Evolutionary conservation across 2,329 filamentous ascomycete genomes (phyloP).

Genomic region (Fusarium domesticum): DNA sequence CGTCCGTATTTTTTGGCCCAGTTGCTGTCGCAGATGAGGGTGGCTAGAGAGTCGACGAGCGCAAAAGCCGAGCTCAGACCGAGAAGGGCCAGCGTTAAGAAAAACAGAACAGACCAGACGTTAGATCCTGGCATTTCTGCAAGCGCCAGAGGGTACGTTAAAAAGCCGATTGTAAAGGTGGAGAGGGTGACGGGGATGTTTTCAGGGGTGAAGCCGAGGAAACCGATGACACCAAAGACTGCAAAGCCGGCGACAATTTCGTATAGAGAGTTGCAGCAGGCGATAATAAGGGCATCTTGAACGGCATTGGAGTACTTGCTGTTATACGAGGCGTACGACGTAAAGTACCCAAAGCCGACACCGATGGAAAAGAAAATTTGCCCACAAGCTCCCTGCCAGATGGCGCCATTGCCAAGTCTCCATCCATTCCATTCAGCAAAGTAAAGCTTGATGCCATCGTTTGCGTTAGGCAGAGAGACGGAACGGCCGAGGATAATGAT

Average conservation of each 20-base stretch:
- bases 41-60: conserved; percentile 35
- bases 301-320: conserved; percentile 49
- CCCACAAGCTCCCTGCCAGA: conserved; percentile 52
- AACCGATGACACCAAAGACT: conserved; percentile 52
- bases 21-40: conserved; percentile 43
- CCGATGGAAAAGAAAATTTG: conserved; percentile 43
- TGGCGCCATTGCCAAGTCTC: conserved; percentile 45
- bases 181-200: conserved; percentile 36
- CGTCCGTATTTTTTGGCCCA: not conserved
- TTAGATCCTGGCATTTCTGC: conserved; percentile 54
- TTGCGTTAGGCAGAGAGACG: conserved; percentile 52
- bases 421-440: conserved; percentile 47
- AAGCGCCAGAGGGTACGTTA: conserved; percentile 51
- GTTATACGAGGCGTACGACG: conserved; percentile 55
- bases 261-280: conserved; percentile 50
- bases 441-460: conserved; percentile 48
- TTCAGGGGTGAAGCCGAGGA: conserved; percentile 32
- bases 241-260: conserved; percentile 44
- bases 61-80: conserved; percentile 44
- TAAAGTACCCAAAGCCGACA: conserved; percentile 55
- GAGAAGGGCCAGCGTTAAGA: conserved; percentile 52
- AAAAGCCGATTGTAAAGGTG: conserved; percentile 53
- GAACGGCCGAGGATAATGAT: conserved; percentile 55
- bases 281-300: conserved; percentile 53
- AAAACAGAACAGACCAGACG: conserved; percentile 52